These are phyloP conservation scores for Saposhnikovia divaricata DNA, from an alignment of 129 eudicot species.

Conservation along the genomic window DNA sequence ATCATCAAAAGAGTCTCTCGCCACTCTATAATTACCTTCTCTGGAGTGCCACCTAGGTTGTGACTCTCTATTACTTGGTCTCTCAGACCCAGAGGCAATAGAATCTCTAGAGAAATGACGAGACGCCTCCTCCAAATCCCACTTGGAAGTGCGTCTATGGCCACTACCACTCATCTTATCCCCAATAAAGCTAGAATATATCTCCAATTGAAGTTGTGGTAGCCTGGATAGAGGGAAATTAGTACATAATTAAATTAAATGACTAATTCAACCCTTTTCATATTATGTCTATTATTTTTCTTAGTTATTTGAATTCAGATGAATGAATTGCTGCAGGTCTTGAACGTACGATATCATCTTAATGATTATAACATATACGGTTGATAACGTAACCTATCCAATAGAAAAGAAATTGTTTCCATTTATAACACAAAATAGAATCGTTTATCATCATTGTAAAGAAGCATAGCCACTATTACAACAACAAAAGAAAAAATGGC, in stretches of 20 bases:
- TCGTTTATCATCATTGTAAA: not conserved
- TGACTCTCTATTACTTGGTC: constrained; percentile 1
- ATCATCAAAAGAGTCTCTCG: constrained; percentile 5
- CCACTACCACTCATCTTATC: constrained; percentile 5
- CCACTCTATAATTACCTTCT: constrained; percentile 3
- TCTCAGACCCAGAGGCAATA: not conserved
- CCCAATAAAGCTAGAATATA: not conserved
- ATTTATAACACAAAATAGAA: not conserved
- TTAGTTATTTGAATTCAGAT: not conserved
- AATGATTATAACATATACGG: not conserved
- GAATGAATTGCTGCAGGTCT: not conserved
- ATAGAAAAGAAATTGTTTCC: not conserved
- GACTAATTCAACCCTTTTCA: not conserved
- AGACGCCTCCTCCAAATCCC: constrained; percentile 11
- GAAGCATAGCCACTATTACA: not conserved
- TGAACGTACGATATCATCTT: not conserved
- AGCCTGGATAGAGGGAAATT: not conserved
- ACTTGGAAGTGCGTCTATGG: constrained; percentile 10
- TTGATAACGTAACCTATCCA: not conserved
- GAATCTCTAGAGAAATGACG: not conserved
- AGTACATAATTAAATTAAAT: not conserved
- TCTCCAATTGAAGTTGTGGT: not conserved
- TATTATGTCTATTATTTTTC: not conserved
- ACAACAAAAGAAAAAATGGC: not conserved
- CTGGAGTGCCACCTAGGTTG: constrained; percentile 10